phyloP scores from a whole-genome alignment of 2,329 filamentous ascomycete genomes.

The Diaporthe humulicola region DNA sequence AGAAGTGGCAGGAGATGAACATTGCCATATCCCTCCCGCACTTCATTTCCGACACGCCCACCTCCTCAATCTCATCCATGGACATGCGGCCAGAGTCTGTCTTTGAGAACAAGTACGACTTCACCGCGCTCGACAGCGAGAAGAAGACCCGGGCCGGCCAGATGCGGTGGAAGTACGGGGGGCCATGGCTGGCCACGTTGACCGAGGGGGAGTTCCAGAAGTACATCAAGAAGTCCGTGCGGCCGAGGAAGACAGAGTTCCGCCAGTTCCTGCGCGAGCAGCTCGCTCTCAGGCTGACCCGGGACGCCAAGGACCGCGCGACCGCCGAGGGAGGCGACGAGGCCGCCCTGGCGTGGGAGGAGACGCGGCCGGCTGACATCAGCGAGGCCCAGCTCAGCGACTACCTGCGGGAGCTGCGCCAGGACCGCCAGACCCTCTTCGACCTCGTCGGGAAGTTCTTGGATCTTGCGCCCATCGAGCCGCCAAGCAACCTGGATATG shows the following conservation, averaged over 20 bases:
- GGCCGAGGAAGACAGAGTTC: constrained; percentile 67
- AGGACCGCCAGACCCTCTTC: constrained; percentile 65
- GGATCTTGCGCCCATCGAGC: constrained; percentile 69
- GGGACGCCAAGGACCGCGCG: constrained; percentile 52
- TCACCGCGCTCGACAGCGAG: constrained; percentile 58
- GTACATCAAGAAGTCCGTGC: constrained; percentile 68
- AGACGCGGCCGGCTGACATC: constrained; percentile 55
- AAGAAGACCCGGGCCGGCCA: constrained; percentile 54
- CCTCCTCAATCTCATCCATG: constrained; percentile 25
- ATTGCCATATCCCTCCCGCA: constrained; percentile 74
- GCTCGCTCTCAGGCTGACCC: constrained; percentile 61
- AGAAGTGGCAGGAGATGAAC: constrained; percentile 88
- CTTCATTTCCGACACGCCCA: not conserved
- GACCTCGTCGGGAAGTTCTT: constrained; percentile 71
- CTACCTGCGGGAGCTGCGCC: constrained; percentile 66
- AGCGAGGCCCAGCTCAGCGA: constrained; percentile 64
- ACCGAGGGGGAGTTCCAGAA: constrained; percentile 70
- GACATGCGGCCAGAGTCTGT: constrained; percentile 60
- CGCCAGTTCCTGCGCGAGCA: constrained; percentile 63
- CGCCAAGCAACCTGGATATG: constrained; percentile 46
- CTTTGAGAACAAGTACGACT: constrained; percentile 71
- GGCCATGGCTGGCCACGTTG: constrained; percentile 76
- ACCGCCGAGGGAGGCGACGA: constrained; percentile 53
- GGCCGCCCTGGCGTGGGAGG: constrained; percentile 46
- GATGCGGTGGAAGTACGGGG: constrained; percentile 75